These are phyloP conservation scores for Luvunga scandens DNA, from an alignment of 345 rosid genomes.

Conservation along the genomic window DNA sequence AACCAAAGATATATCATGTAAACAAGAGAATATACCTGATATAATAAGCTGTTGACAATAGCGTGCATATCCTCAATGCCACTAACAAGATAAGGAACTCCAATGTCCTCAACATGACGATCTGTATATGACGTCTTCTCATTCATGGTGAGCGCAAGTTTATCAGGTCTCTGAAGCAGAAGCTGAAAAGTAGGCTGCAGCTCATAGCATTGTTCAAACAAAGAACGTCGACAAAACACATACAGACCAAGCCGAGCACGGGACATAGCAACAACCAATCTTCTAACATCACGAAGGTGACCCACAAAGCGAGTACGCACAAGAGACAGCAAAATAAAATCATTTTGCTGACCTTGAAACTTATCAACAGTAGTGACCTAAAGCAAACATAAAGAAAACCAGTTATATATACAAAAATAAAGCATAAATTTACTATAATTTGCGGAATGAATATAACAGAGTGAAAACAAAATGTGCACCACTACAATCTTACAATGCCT, in stretches of 20 bases:
- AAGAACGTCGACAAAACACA: conserved; percentile 84
- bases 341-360: conserved; percentile 99
- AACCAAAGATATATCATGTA: not conserved
- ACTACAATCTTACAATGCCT: not conserved
- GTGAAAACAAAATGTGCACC: not conserved
- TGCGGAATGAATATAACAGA: not conserved
- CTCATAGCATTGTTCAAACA: conserved; percentile 95
- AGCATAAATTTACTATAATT: not conserved
- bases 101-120: conserved; percentile 72
- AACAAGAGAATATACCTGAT: conserved; percentile 53
- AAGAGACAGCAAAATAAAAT: conserved; percentile 87
- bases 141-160: conserved; percentile 57
- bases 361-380: conserved; percentile 98
- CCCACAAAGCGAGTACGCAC: conserved; percentile 97
- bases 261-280: conserved; percentile 98
- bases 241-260: conserved; percentile 94
- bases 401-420: not conserved
- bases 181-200: conserved; percentile 88
- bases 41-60: conserved; percentile 49
- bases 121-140: conserved; percentile 70
- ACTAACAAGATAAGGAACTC: conserved; percentile 54
- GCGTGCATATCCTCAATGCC: conserved; percentile 73
- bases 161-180: conserved; percentile 83
- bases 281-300: conserved; percentile 95
- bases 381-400: conserved; percentile 4